phyloP scores from a whole-genome alignment of 2,329 filamentous ascomycete species.

The Reticulascus tulasneorum region DNA sequence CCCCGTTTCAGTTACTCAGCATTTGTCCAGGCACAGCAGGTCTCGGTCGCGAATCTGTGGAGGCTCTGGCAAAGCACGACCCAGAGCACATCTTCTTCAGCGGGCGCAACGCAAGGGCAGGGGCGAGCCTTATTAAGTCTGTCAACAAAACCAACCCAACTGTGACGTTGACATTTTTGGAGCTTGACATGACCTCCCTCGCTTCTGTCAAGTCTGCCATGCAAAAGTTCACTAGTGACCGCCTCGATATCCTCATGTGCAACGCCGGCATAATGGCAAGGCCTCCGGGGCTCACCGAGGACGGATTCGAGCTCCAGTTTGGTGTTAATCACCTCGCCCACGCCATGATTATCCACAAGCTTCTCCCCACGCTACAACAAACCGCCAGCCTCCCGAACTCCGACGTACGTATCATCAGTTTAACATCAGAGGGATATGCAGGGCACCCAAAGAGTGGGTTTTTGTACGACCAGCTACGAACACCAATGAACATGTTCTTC shows the following conservation, averaged over 20 bases:
- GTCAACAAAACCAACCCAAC: slow-evolving; percentile 16
- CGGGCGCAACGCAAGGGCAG: slow-evolving; percentile 39
- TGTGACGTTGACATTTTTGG: slow-evolving; percentile 27
- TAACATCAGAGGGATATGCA: slow-evolving; percentile 16
- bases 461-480: slow-evolving; percentile 21
- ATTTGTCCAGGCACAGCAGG: slow-evolving; percentile 27
- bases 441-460: slow-evolving; percentile 17
- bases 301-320: slow-evolving; percentile 21
- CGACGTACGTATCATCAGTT: slow-evolving; percentile 8
- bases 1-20: too few species aligned
- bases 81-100: slow-evolving; percentile 51
- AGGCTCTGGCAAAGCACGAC: slow-evolving; percentile 35
- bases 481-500: slow-evolving; percentile 21
- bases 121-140: slow-evolving; percentile 25
- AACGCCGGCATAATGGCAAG: slow-evolving; percentile 23
- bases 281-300: slow-evolving; percentile 7
- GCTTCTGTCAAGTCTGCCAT: slow-evolving; percentile 30
- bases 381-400: slow-evolving; percentile 2
- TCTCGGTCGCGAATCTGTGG: slow-evolving; percentile 21
- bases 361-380: slow-evolving; percentile 14
- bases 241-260: slow-evolving; percentile 33
- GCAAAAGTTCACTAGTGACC: slow-evolving; percentile 21
- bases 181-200: slow-evolving; percentile 47
- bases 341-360: slow-evolving; percentile 18
- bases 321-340: slow-evolving; percentile 18